phyloP scores from a whole-genome alignment of 306 rosid genomes.

The Prunus mongolica region DNA sequence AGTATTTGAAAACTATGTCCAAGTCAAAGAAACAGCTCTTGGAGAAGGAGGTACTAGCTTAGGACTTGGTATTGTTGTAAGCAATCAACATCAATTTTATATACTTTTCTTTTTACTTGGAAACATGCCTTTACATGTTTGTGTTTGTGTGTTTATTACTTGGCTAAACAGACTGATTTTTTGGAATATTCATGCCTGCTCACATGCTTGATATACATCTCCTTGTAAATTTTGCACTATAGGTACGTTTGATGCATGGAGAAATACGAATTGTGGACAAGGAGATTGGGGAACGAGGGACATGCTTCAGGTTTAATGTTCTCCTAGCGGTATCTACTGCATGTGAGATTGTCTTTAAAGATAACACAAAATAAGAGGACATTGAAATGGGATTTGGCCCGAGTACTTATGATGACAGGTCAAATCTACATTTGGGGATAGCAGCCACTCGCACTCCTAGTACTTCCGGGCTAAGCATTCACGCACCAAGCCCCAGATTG shows the following conservation, averaged over 20 bases:
- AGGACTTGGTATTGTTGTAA: conserved; percentile 90
- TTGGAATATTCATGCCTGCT: too few relatives aligned
- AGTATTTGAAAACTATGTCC: conserved; percentile 74
- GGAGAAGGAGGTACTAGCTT: conserved; percentile 80
- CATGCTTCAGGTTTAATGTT: conserved; percentile 71
- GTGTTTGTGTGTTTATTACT: background rate
- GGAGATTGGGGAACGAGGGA: conserved; percentile 54
- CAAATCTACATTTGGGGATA: background rate
- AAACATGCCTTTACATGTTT: background rate
- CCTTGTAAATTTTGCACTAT: background rate
- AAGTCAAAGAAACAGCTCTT: conserved; percentile 56
- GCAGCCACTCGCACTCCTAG: background rate
- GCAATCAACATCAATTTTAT: conserved; percentile 5
- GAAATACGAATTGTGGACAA: conserved; percentile 71
- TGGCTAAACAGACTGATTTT: too few relatives aligned
- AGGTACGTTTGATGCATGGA: conserved; percentile 86
- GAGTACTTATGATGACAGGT: background rate
- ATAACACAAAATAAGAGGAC: conserved; percentile 22
- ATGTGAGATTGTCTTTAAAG: conserved; percentile 19
- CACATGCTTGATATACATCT: too few relatives aligned
- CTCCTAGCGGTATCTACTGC: conserved; percentile 10
- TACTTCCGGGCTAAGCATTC: background rate
- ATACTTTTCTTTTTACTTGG: background rate
- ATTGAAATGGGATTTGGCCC: conserved; percentile 13
- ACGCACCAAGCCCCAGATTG: conserved; percentile 30